Evolutionary conservation across 2,329 filamentous ascomycete species (phyloP), one percentile per base, ranked within the genome.

Genomic region (Cytospora leucostoma): DNA sequence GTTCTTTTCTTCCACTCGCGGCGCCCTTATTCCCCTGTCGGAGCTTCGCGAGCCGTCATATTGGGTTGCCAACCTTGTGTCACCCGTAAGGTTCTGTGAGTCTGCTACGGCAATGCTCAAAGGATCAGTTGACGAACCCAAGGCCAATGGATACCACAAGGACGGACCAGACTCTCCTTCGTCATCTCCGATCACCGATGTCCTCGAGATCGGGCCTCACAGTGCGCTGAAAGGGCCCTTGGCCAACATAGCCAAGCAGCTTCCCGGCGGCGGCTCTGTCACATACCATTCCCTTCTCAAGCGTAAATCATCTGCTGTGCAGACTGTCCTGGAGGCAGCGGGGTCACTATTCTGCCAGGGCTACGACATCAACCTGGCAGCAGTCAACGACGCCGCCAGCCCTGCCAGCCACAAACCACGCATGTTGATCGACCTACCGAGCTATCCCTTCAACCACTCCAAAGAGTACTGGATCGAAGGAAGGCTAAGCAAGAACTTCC

Each of bases 401-500:
- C 37, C 32, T 6, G 52, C 44, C 32, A 32, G 37, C 27, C 38
- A 35, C 19, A 50, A 49, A 15, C 38, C 64, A 8, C 11, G 44
- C 11, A 60, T 79, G 6, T 65, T 81, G 2, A 73, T 74, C 1
- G 79, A 82, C 66, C 72, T 83, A 33, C 74, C 76, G 1, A 73
- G 76, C 4, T 83, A 82, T 59, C 74, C 77, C 1, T 82, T 78
- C 76, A 76, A 79, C 51, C 74, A 79, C 65, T 72, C 76, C 2
- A 75, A 73, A 34, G 72, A 73, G 62, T 81, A 80, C 70, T 82
- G 80, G 80, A 74, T 75, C 53, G 80, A 82, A 68, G 75, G 75
- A 12, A 75, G 77, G 19, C 69, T 73, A 60, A 77, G 76, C 10
- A 73, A 74, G 59, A 76, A 33, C 13, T 64, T 52, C 35, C 62